These are phyloP conservation scores for Pseudogymnoascus sp. DNA, from an alignment of 2,329 filamentous ascomycete species.

Conservation along the genomic window DNA sequence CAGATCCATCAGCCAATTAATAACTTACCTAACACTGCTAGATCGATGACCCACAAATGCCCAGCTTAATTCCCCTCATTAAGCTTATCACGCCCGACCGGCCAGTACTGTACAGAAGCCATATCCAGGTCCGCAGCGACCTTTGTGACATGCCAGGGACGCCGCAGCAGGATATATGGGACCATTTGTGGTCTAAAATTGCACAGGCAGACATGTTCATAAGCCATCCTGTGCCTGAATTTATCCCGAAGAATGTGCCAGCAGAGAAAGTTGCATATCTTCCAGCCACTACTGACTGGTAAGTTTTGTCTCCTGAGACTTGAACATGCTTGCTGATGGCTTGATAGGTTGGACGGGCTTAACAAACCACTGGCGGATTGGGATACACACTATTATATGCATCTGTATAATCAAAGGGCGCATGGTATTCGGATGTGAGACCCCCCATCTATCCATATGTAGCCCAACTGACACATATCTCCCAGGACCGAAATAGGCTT, in stretches of 20 bases:
- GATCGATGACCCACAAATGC: slow-evolving; percentile 83
- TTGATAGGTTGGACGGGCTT: slow-evolving; percentile 60
- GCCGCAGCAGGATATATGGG: slow-evolving; percentile 68
- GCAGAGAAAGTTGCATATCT: slow-evolving; percentile 63
- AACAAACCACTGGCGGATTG: slow-evolving; percentile 68
- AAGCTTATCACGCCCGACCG: slow-evolving; percentile 64
- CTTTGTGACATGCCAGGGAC: slow-evolving; percentile 55
- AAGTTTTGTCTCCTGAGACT: slow-evolving; percentile 16
- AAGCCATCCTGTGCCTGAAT: slow-evolving; percentile 69
- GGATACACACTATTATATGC: slow-evolving; percentile 66
- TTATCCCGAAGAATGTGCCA: slow-evolving; percentile 64
- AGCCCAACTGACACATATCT: neutral
- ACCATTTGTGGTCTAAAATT: slow-evolving; percentile 66
- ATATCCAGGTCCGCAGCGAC: slow-evolving; percentile 76
- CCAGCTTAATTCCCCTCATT: slow-evolving; percentile 66
- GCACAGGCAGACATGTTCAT: slow-evolving; percentile 70
- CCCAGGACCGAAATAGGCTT: slow-evolving; percentile 47
- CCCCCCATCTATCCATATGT: slow-evolving; percentile 20
- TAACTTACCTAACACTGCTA: slow-evolving; percentile 21
- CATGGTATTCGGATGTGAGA: slow-evolving; percentile 50
- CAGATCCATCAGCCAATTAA: neutral
- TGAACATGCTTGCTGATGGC: slow-evolving; percentile 17
- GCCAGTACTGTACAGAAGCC: slow-evolving; percentile 72
- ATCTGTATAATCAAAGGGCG: slow-evolving; percentile 62
- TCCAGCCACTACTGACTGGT: slow-evolving; percentile 76